These are phyloP conservation scores for Fusarium drepaniforme DNA, from an alignment of 2,329 filamentous ascomycete genomes.

Conservation along the genomic window DNA sequence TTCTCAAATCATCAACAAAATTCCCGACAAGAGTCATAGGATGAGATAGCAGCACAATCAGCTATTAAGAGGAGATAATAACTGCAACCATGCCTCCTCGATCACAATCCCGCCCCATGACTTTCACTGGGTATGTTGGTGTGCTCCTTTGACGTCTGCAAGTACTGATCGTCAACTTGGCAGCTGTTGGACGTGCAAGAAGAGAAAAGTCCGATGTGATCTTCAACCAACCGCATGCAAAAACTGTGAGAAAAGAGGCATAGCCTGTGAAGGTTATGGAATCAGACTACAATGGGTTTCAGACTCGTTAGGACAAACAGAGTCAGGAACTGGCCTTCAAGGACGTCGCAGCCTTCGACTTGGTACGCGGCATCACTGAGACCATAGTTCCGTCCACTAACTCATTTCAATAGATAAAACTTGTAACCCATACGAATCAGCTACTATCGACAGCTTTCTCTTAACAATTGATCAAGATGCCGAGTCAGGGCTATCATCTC, in stretches of 20 bases:
- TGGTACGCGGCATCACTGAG: not conserved
- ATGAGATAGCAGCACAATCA: not conserved
- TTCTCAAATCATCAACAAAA: not conserved
- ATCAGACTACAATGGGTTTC: not conserved
- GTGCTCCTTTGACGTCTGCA: not conserved
- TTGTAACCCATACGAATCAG: not conserved
- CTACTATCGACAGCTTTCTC: not conserved
- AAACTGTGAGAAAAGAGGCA: conserved; percentile 19
- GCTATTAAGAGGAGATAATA: not conserved
- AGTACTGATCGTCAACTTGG: not conserved
- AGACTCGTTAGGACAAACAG: not conserved
- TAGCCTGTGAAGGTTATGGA: not conserved
- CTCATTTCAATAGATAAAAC: not conserved
- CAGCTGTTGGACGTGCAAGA: conserved; percentile 34
- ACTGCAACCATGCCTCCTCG: not conserved
- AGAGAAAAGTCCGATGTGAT: conserved; percentile 27
- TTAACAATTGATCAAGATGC: not conserved
- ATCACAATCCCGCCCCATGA: not conserved
- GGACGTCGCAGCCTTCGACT: not conserved
- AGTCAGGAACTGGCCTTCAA: not conserved
- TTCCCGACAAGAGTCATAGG: not conserved
- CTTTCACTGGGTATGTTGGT: not conserved
- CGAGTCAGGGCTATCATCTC: not conserved
- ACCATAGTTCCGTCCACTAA: not conserved
- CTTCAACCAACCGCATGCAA: conserved; percentile 15